phyloP scores from a whole-genome alignment of 139 green algal genomes.

The Klebsormidium nitens region DNA sequence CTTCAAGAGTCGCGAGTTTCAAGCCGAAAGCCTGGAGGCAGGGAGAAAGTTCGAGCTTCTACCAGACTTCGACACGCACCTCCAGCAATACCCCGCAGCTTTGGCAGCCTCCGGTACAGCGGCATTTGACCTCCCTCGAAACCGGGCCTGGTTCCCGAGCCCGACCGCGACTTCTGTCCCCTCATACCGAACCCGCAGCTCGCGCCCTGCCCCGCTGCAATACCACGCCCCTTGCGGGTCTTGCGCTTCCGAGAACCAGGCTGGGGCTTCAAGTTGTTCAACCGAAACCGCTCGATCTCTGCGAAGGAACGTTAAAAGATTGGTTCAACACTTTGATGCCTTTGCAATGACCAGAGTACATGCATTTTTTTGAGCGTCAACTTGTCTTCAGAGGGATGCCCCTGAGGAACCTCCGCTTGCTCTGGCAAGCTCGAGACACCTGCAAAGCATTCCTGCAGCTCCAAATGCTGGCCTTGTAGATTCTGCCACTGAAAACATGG shows the following conservation, averaged over 20 bases:
- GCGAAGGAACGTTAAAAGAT: too few relatives aligned
- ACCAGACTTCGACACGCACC: slow-evolving; percentile 43
- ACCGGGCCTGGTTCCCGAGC: slow-evolving; percentile 68
- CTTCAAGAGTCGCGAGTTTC: background rate
- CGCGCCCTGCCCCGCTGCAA: slow-evolving; percentile 85
- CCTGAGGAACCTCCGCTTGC: too few relatives aligned
- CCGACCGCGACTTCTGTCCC: slow-evolving; percentile 91
- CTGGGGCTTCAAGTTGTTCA: slow-evolving; percentile 87
- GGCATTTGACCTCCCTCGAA: slow-evolving; percentile 98
- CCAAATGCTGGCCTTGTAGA: too few relatives aligned
- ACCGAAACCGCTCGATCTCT: slow-evolving; percentile 70
- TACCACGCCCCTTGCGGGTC: slow-evolving; percentile 88
- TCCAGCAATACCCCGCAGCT: slow-evolving; percentile 94
- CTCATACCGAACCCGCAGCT: slow-evolving; percentile 93
- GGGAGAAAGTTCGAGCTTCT: background rate
- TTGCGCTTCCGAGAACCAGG: slow-evolving; percentile 62
- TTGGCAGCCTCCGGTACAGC: slow-evolving; percentile 92
- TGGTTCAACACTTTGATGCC: too few relatives aligned
- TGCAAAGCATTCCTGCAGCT: too few relatives aligned
- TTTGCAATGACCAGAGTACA: too few relatives aligned
- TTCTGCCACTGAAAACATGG: too few relatives aligned
- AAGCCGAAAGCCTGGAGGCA: background rate
- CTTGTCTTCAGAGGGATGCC: too few relatives aligned
- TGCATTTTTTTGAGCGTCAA: too few relatives aligned
- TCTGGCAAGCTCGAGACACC: too few relatives aligned